Evolutionary conservation across 352 stramenopile genomes (phyloP), one percentile per base, ranked within the genome.

Genomic region (Phytophthora chlamydospora): DNA sequence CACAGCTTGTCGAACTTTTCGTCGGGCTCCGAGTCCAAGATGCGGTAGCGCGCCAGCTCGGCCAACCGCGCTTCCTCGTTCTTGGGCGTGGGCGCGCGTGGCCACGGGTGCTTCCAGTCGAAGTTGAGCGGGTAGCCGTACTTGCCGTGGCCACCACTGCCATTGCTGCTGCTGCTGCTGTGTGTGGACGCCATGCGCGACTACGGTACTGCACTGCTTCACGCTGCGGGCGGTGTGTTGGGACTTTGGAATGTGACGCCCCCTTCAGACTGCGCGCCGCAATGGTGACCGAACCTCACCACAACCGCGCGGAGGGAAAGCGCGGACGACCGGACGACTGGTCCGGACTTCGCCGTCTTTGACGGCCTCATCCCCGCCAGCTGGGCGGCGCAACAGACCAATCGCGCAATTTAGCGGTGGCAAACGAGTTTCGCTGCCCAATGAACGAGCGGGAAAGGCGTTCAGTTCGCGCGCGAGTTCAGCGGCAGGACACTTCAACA

Each of bases 1-100:
- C 85, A 94, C 38, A 94, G 76, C 67, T 92, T 94, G 72, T 94
- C 84, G 62, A 94, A 94, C 66, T 89, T 89, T 42, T 94, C 85
- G 43, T 95, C 85, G 49, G 77, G 76, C 50, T 90, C 80, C 57
- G 85, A 90, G 69, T 95, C 85, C 45, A 95, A 50, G 48, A 95
- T 95, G 47, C 78, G 70, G 75, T 92, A 95, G 13, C 78, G 68
- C 19, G 65, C 62, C 24, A 95, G 66, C 57, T 91, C 83, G 2
- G 66, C 71, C 27, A 95, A 64, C 0, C 85, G 85, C 27, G 68
- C 83, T 1, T 91, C 80, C 57, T 95, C 85, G 60, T 93, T 91
- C 42, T 65, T 73, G 2, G 83, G 83, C 43, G 85, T 75, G 0
- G 85, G 85, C 13, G 82, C 81, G 41, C 81, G 80, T 13, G 85